Conservation (phyloP, 345 rosid genomes). For the Gossypium rotundifolium region DNA sequence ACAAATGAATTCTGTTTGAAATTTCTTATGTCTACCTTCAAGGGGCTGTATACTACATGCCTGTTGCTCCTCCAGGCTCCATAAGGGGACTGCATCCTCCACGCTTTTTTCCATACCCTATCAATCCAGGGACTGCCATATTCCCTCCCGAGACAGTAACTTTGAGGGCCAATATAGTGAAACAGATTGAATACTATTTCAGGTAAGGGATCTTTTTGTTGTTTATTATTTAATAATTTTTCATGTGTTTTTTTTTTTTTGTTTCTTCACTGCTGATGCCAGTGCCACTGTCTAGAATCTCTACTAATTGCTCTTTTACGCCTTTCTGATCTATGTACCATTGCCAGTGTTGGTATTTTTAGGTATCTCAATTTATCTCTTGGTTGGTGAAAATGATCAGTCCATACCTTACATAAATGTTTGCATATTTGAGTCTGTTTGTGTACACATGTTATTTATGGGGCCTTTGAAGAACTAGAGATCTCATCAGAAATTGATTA, state of each 20-base stretch:
- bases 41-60: constrained; percentile 70
- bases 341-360: not conserved
- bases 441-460: not conserved
- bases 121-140: constrained; percentile 43
- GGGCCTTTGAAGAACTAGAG: not conserved
- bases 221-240: not conserved
- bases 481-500: not conserved
- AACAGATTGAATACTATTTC: constrained; percentile 92
- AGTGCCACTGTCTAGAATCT: not conserved
- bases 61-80: constrained; percentile 61
- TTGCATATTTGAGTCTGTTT: not conserved
- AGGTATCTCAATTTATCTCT: not conserved
- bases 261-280: not conserved
- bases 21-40: constrained; percentile 19
- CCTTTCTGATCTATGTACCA: not conserved
- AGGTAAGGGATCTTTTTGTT: constrained; percentile 41
- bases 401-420: not conserved
- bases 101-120: constrained; percentile 49
- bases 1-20: constrained; percentile 4
- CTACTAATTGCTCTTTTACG: not conserved
- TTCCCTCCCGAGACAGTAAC: constrained; percentile 38
- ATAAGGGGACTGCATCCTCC: constrained; percentile 67
- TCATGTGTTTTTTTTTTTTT: not conserved
- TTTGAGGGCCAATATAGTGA: constrained; percentile 49
- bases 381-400: not conserved